phyloP scores from a whole-genome alignment of 495 filamentous ascomycete genomes.

The Bacidia rubella region DNA sequence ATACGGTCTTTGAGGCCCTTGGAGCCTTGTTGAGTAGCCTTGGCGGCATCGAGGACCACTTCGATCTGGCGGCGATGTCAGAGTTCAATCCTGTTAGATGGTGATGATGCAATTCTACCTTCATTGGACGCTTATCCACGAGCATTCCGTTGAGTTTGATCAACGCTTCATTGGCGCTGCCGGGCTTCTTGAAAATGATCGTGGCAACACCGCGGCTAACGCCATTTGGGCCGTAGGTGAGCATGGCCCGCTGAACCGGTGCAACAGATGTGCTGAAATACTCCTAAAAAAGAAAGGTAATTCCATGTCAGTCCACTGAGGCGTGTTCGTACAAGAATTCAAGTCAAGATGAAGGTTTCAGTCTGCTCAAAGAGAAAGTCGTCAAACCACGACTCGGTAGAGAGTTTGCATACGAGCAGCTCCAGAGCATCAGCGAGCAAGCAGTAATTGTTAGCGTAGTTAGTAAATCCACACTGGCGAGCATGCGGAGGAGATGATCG shows the following conservation, averaged over 20 bases:
- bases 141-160: conserved; percentile 71
- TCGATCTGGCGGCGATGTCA: conserved; percentile 49
- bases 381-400: conserved; percentile 9
- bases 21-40: conserved; percentile 48
- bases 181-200: conserved; percentile 61
- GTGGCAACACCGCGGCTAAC: conserved; percentile 79
- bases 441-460: conserved; percentile 44
- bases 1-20: conserved; percentile 82
- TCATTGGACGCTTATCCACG: conserved; percentile 82
- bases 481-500: not conserved
- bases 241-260: conserved; percentile 70
- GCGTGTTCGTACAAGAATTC: not conserved
- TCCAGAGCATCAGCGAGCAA: conserved; percentile 54
- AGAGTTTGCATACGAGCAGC: not conserved
- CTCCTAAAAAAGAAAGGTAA: conserved; percentile 53
- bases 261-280: conserved; percentile 85
- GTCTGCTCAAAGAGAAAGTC: not conserved
- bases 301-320: conserved; percentile 19
- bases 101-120: conserved; percentile 41
- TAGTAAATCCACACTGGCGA: not conserved
- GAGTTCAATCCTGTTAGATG: not conserved
- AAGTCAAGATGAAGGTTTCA: not conserved
- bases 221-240: conserved; percentile 87
- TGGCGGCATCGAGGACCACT: conserved; percentile 66
- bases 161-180: conserved; percentile 68